These are phyloP conservation scores for Hypsizygus ulmarius DNA, from an alignment of 1,284 basidiomycete species.

Conservation along the genomic window DNA sequence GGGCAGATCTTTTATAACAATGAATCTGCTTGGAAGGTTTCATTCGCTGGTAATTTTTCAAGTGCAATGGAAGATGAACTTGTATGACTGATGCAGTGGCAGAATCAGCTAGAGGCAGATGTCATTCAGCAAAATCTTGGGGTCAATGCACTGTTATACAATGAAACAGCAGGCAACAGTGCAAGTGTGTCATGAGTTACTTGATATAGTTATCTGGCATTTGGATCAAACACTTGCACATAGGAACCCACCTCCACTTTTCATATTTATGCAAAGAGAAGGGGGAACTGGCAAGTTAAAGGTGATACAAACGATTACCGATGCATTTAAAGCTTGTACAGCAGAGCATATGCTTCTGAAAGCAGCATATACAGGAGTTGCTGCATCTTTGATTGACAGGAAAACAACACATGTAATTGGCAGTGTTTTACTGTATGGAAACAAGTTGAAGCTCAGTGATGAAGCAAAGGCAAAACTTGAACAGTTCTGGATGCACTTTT, in stretches of 20 bases:
- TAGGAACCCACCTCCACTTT: conserved; percentile 15
- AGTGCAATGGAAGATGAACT: conserved; percentile 3
- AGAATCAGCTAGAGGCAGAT: conserved; percentile 4
- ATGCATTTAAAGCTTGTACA: conserved; percentile 20
- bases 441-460: neutral
- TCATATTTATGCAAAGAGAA: conserved; percentile 28
- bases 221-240: conserved; percentile 12
- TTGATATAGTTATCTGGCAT: conserved; percentile 23
- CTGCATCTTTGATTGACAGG: conserved; percentile 30
- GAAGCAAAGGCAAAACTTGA: conserved; percentile 11
- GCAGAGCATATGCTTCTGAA: conserved; percentile 21
- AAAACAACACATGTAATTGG: conserved; percentile 30
- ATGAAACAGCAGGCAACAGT: neutral
- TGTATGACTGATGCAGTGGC: neutral
- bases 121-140: neutral
- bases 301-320: conserved; percentile 29
- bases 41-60: neutral
- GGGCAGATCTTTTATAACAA: neutral
- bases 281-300: conserved; percentile 36
- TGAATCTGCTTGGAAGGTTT: neutral
- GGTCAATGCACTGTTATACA: neutral
- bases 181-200: neutral
- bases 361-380: conserved; percentile 33
- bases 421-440: conserved; percentile 9
- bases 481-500: conserved; percentile 12